Conservation (phyloP, 2,329 filamentous ascomycete genomes). For the Verticillium nonalfalfae region DNA sequence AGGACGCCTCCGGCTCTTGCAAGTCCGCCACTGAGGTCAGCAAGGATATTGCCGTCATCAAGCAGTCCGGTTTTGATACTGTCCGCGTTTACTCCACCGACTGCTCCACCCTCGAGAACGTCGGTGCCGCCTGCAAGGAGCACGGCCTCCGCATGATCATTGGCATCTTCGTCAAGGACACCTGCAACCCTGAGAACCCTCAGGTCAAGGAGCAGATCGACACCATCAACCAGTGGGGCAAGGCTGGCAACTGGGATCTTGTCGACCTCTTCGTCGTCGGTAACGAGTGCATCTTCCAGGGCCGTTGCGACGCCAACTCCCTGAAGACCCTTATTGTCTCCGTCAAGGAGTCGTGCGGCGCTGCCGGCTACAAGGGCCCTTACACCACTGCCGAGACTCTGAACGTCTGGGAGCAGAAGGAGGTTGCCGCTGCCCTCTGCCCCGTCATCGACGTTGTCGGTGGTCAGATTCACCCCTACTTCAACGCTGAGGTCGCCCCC, state of each 20-base stretch:
- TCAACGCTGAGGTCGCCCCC: conserved; percentile 66
- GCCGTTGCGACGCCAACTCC: conserved; percentile 54
- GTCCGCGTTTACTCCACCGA: conserved; percentile 89
- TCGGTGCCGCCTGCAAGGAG: conserved; percentile 62
- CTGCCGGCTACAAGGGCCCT: conserved; percentile 63
- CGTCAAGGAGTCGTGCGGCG: conserved; percentile 56
- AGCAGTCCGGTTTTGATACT: conserved; percentile 58
- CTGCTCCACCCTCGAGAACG: conserved; percentile 72
- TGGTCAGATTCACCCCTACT: conserved; percentile 91
- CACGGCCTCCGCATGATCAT: conserved; percentile 74
- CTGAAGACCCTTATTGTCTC: conserved; percentile 66
- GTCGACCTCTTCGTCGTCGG: conserved; percentile 79
- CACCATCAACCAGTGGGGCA: conserved; percentile 62
- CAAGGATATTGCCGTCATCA: conserved; percentile 55
- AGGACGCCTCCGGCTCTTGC: conserved; percentile 50
- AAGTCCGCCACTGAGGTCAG: conserved; percentile 54
- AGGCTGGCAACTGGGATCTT: conserved; percentile 54
- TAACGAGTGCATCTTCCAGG: conserved; percentile 84
- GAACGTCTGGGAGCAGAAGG: conserved; percentile 63
- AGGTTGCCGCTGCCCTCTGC: conserved; percentile 59
- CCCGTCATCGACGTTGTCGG: conserved; percentile 68
- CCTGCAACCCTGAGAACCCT: conserved; percentile 49
- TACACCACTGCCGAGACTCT: conserved; percentile 86
- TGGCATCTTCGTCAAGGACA: conserved; percentile 75
- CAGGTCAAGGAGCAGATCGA: conserved; percentile 68